phyloP scores from a whole-genome alignment of 2,329 filamentous ascomycete genomes.

The Xylaria sp. region DNA sequence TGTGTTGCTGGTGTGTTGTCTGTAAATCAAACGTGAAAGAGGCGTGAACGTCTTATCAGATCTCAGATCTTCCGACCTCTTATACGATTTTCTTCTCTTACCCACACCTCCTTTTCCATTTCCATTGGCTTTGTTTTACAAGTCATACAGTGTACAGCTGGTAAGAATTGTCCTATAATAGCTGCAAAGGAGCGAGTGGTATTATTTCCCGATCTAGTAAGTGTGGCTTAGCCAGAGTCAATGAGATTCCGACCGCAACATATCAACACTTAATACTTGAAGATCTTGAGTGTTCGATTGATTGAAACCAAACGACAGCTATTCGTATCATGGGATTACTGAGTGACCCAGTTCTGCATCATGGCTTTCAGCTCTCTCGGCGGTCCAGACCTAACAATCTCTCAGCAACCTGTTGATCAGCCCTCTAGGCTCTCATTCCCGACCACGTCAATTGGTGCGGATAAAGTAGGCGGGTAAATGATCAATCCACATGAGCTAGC shows the following conservation, averaged over 20 bases:
- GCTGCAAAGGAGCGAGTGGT: slow-evolving; percentile 16
- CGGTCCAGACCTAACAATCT: not conserved
- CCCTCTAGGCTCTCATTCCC: slow-evolving; percentile 3
- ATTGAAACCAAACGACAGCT: not conserved
- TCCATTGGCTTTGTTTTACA: not conserved
- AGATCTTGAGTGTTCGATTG: not conserved
- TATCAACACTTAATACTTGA: not conserved
- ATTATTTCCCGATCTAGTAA: slow-evolving; percentile 26
- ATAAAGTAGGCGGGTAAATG: slow-evolving; percentile 36
- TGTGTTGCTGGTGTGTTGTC: not conserved
- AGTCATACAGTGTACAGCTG: not conserved
- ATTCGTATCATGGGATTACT: not conserved
- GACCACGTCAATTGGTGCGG: slow-evolving; percentile 34
- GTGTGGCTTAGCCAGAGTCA: slow-evolving; percentile 8
- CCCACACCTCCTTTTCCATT: not conserved
- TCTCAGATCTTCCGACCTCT: not conserved
- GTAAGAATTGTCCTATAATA: not conserved
- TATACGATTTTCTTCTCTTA: too few relatives aligned
- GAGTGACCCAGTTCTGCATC: not conserved
- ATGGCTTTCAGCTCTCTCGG: slow-evolving; percentile 3
- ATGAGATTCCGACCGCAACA: not conserved
- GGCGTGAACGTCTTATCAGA: not conserved
- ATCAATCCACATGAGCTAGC: slow-evolving; percentile 25
- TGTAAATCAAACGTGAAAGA: not conserved
- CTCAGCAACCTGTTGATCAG: not conserved